Conservation (phyloP, 164 flowering plant species). For the Hamamelis virginiana region DNA sequence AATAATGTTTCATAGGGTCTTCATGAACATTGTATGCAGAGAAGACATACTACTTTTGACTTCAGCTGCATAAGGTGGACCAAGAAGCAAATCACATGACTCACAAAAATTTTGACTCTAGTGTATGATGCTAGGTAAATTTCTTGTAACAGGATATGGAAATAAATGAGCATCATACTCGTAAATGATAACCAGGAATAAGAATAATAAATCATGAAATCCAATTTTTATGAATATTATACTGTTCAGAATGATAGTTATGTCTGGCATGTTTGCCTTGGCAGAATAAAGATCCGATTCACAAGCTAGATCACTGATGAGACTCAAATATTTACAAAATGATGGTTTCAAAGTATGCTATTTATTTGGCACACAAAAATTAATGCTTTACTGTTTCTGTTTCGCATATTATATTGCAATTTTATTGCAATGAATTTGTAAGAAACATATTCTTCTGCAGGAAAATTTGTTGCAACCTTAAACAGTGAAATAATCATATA, state of each 20-base stretch:
- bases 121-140: background rate
- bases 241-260: background rate
- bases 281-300: background rate
- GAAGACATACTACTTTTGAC: slow-evolving; percentile 17
- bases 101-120: slow-evolving; percentile 20
- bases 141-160: background rate
- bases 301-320: background rate
- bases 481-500: too few relatives aligned
- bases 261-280: background rate
- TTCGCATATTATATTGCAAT: too few relatives aligned
- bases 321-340: background rate
- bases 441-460: too few relatives aligned
- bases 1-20: slow-evolving; percentile 18
- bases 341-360: background rate
- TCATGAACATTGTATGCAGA: slow-evolving; percentile 29
- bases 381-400: background rate
- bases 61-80: slow-evolving; percentile 24
- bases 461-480: too few relatives aligned
- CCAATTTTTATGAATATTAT: background rate
- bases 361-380: background rate
- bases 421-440: too few relatives aligned
- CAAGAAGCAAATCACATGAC: slow-evolving; percentile 32
- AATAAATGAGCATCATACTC: background rate
- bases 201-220: background rate
- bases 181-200: background rate